Evolutionary conservation across 768 basidiomycete species (phyloP).

Genomic region (Pulveroboletus ravenelii): DNA sequence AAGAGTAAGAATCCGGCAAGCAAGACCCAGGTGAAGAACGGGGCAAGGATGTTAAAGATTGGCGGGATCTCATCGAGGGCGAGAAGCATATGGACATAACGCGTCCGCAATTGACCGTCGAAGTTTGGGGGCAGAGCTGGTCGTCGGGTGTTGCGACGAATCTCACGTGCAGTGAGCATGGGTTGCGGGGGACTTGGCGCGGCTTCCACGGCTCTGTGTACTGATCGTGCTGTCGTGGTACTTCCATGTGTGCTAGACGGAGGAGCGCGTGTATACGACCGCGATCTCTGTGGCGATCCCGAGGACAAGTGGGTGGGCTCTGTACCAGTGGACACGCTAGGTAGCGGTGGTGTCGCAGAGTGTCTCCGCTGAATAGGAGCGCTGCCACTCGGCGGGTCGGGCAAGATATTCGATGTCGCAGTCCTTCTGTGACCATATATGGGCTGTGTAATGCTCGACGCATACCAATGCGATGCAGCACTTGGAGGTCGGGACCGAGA

Average conservation of each 20-base stretch:
- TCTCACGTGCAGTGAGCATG: slow-evolving; percentile 10
- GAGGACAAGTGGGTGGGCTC: slow-evolving; percentile 5
- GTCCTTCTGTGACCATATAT: slow-evolving; percentile 26
- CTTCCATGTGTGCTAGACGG: slow-evolving; percentile 1
- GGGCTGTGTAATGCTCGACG: slow-evolving; percentile 23
- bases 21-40: slow-evolving; percentile 60
- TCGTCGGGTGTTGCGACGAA: slow-evolving; percentile 18
- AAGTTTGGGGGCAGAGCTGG: slow-evolving; percentile 21
- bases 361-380: slow-evolving; percentile 11
- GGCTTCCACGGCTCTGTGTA: slow-evolving; percentile 1
- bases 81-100: slow-evolving; percentile 59
- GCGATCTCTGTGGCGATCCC: slow-evolving; percentile 17
- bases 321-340: background rate
- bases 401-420: slow-evolving; percentile 16
- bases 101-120: slow-evolving; percentile 34
- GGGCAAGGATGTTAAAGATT: slow-evolving; percentile 45
- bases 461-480: slow-evolving; percentile 29
- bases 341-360: slow-evolving; percentile 9
- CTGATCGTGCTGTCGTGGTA: background rate
- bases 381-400: slow-evolving; percentile 18
- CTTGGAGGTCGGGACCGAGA: slow-evolving; percentile 28
- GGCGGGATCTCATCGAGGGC: slow-evolving; percentile 53
- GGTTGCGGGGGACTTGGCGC: background rate
- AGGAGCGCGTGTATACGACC: slow-evolving; percentile 9
- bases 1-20: slow-evolving; percentile 60